Base-by-base conservation (phyloP, 345 rosid species). In the Euphorbia pulcherrima region DNA sequence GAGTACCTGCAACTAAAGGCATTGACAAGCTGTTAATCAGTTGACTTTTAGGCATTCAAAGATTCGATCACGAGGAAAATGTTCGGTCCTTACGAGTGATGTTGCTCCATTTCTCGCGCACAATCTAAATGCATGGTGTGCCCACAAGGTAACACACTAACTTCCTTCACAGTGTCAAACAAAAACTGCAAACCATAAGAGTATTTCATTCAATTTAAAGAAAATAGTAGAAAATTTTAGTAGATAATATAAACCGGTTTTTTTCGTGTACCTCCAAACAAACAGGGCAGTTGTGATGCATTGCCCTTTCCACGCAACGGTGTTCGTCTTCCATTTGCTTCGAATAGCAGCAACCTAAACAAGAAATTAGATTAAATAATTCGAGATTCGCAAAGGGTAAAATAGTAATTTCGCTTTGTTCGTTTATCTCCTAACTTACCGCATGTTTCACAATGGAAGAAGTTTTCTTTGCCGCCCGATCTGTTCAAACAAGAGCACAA, bases 261-360 rank as follows among this genome's bases (percentile, higher is more conserved):
- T 58, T 30, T 13, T 57, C 27, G 14, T 57, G 70, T 78, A 87
- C 92, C 92, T 87, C 92, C 16, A 87, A 84, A 75, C 92, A 87
- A 72, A 87, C 79, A 29, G 92, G 90, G 81, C 92, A 87, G 62
- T 87, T 80, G 69, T 85, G 88, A 75, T 87, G 90, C 92, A 87
- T 87, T 75, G 90, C 92, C 71, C 84, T 78, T 73, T 87, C 90
- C 46, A 87, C 83, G 10, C 90, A 87, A 30, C 63, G 67, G 68
- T 87, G 92, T 28, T 74, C 73, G 76, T 84, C 87, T 66, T 68
- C 82, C 87, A 84, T 81, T 14, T 30, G 41, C 68, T 64, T 83
- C 0, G 90, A 79, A 70, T 85, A 85, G 75, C 92, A 87, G 56
- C 92, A 87, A 39, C 86, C 92, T 87, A 71, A 9, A 57, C 11